Evolutionary conservation across 2,329 filamentous ascomycete species (phyloP), one percentile per base, ranked within the genome.

Genomic region (Paraphaeosphaeria minitans): DNA sequence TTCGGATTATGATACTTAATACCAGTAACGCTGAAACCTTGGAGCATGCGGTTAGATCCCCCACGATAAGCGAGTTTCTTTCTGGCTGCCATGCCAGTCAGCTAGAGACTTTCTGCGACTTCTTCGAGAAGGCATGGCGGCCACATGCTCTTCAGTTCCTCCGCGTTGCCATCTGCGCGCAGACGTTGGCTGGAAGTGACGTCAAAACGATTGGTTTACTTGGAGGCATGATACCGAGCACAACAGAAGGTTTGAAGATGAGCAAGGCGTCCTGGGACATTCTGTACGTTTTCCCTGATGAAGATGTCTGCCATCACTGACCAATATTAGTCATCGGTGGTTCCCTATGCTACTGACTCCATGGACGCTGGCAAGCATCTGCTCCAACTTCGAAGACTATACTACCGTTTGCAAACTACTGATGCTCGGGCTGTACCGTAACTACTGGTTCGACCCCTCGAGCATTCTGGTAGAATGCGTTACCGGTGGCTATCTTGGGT

Each of bases 241-340:
- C 65, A 0, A 68, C 57, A 0, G 68, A 68, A 33, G 66, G 66
- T 0, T 41, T 73, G 0, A 54, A 51, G 8, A 72, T 72, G 71
- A 67, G 59, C 0, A 72, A 72, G 21, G 62, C 66, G 0, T 71
- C 66, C 29, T 74, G 71, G 69, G 69, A 72, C n/a, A 71, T 74
- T 13, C 59, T 72, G 66, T 72, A 59, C 47, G 66, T 56, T 3
- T 14, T n/a, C 16, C 14, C 14, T 27, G 24, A 13, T 7, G 24
- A 2, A 19, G 7, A 27, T 9, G n/a, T 35, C 29, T 29, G 10
- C 21, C 19, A 1, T 7, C 21, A 10, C 37, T 35, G 10, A 2
- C 19, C 9, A 57, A 57, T 16, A 56, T 24, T 12, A 72, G 68
- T 0, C 65, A 73, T 24, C 70, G 66, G 0, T 72, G 70, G 69